phyloP scores from a whole-genome alignment of 2,329 filamentous ascomycete genomes.

The Aureobasidium sp. region DNA sequence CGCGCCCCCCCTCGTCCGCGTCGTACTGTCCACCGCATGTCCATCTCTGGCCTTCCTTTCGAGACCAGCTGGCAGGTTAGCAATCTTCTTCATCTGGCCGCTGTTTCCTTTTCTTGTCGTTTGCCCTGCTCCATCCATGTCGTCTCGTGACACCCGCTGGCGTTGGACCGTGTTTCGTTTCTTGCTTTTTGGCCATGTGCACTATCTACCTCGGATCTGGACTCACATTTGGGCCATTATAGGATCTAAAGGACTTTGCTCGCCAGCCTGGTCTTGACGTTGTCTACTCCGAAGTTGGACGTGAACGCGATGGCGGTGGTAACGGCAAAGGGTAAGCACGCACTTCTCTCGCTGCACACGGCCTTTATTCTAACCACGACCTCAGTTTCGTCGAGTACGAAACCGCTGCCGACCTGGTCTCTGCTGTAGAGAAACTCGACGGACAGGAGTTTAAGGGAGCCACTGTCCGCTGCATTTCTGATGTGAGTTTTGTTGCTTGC shows the following conservation, averaged over 20 bases:
- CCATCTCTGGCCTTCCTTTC: conserved; percentile 90
- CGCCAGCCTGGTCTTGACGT: conserved; percentile 95
- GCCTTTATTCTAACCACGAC: background rate
- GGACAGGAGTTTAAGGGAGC: conserved; percentile 87
- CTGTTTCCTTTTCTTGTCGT: conserved; percentile 3
- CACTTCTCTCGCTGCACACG: too few species aligned
- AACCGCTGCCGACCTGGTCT: conserved; percentile 79
- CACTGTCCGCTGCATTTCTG: conserved; percentile 75
- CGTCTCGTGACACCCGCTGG: background rate
- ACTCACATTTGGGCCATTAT: conserved; percentile 75
- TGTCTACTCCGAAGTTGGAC: conserved; percentile 93
- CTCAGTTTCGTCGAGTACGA: conserved; percentile 94
- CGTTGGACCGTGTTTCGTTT: conserved; percentile 1
- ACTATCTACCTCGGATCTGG: conserved; percentile 46
- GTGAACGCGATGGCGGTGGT: conserved; percentile 67
- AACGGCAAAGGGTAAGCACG: conserved; percentile 63
- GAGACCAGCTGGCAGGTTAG: conserved; percentile 99
- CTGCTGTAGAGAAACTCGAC: conserved; percentile 91
- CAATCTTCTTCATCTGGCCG: conserved; percentile 33
- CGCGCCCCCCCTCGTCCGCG: conserved; percentile 72
- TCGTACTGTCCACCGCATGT: conserved; percentile 93
- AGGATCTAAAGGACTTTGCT: conserved; percentile 99
- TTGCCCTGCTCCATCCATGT: conserved; percentile 7
- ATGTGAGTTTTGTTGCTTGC: conserved; percentile 55
- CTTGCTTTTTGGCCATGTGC: conserved; percentile 29